Percentiles rank a stretch among this genome's conserved stretches.
These are phyloP conservation scores for Ilyonectria destructans DNA, from an alignment of 2,329 filamentous ascomycete genomes.

Conservation along the genomic window DNA sequence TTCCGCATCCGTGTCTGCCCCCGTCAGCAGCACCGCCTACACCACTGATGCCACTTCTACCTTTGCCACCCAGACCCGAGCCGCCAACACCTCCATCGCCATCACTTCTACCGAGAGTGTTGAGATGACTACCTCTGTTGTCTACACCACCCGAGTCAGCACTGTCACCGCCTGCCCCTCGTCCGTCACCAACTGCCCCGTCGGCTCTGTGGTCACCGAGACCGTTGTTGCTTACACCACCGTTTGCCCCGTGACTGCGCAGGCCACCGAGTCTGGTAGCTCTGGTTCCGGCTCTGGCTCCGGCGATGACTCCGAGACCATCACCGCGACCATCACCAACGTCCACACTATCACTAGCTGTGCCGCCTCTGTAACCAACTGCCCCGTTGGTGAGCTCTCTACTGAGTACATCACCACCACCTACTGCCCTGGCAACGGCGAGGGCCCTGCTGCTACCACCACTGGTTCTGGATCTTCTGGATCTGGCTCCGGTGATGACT, in stretches of 20 bases:
- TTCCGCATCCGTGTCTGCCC: background rate
- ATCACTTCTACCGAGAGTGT: conserved; percentile 3
- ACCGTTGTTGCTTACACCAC: conserved; percentile 60
- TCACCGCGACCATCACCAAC: conserved; percentile 35
- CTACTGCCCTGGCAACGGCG: conserved; percentile 36
- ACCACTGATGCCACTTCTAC: conserved; percentile 3
- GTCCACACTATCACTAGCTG: conserved; percentile 42
- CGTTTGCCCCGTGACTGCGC: conserved; percentile 55
- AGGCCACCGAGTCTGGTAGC: conserved; percentile 19
- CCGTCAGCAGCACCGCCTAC: conserved; percentile 1
- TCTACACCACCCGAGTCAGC: conserved; percentile 50
- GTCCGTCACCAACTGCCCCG: conserved; percentile 68
- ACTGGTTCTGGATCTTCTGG: background rate
- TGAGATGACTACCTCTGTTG: conserved; percentile 51
- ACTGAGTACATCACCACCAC: conserved; percentile 39
- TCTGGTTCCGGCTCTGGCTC: conserved; percentile 27
- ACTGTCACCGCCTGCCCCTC: conserved; percentile 26
- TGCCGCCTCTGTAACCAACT: conserved; percentile 34
- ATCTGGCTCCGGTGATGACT: background rate
- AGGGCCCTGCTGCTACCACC: background rate
- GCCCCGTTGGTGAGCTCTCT: conserved; percentile 31
- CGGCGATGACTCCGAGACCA: conserved; percentile 26
- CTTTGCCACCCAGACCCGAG: conserved; percentile 11
- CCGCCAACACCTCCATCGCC: background rate
- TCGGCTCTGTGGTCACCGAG: conserved; percentile 57